Percentiles rank a stretch among this genome's conserved stretches.
These are phyloP conservation scores for Euphorbia lathyris DNA, from an alignment of 345 rosid genomes.

Conservation along the genomic window DNA sequence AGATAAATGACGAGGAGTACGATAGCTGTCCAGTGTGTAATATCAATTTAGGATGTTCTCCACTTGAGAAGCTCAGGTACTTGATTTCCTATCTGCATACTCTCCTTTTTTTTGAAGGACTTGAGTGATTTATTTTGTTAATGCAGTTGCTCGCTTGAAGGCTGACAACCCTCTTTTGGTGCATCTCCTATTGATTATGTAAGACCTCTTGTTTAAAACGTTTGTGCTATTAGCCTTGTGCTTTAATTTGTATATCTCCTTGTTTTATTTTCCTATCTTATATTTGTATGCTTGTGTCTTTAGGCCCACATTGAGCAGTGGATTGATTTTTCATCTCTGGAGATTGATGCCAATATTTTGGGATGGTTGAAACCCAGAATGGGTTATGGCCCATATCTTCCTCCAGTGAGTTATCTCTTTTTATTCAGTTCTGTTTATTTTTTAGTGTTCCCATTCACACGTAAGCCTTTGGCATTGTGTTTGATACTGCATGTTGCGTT, in stretches of 20 bases:
- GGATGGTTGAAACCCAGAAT: constrained; percentile 62
- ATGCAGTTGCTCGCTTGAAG: constrained; percentile 65
- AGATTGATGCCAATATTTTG: constrained; percentile 63
- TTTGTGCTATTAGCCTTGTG: neutral
- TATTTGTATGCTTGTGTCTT: constrained; percentile 3
- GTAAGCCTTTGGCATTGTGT: too few species aligned
- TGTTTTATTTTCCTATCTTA: neutral
- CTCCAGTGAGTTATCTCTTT: constrained; percentile 54
- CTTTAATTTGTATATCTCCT: neutral
- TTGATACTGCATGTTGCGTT: too few species aligned
- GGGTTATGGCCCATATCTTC: constrained; percentile 54
- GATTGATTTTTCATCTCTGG: constrained; percentile 79
- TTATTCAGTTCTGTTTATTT: neutral
- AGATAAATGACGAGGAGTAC: too few species aligned
- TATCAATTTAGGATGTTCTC: too few species aligned
- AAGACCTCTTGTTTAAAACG: constrained; percentile 19
- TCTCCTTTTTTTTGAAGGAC: neutral
- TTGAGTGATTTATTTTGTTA: constrained; percentile 9
- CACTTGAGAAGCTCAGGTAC: too few species aligned
- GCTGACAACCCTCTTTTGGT: constrained; percentile 64
- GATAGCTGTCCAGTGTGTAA: too few species aligned
- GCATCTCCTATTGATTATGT: constrained; percentile 70
- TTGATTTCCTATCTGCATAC: neutral
- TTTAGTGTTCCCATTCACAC: too few species aligned
- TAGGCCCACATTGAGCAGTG: constrained; percentile 92